Percentiles rank a stretch among this genome's conserved stretches.
Conservation (phyloP, 2,329 filamentous ascomycete genomes). For the Alternaria tenuissima region DNA sequence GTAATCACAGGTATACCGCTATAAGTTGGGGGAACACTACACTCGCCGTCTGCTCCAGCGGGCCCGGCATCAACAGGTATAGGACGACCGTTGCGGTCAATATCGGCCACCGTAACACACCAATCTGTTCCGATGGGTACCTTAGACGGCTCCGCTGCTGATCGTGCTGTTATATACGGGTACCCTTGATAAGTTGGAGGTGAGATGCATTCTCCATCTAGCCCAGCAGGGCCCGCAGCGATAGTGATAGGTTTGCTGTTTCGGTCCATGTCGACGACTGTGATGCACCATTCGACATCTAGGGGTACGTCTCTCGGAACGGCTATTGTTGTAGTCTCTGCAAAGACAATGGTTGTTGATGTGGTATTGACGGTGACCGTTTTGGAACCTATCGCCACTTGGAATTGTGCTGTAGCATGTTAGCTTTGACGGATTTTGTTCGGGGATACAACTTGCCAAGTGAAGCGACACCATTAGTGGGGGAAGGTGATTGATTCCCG, state of each 20-base stretch:
- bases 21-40: background rate
- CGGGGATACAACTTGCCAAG: background rate
- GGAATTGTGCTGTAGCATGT: background rate
- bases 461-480: background rate
- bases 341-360: background rate
- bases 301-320: background rate
- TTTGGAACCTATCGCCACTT: background rate
- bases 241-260: slow-evolving; percentile 15
- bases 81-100: slow-evolving; percentile 8
- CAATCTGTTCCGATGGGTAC: background rate
- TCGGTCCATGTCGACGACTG: slow-evolving; percentile 21
- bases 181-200: slow-evolving; percentile 15
- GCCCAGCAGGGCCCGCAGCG: slow-evolving; percentile 14
- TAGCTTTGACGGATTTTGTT: background rate
- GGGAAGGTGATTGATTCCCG: background rate
- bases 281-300: slow-evolving; percentile 20
- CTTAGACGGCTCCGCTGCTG: background rate
- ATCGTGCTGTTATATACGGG: slow-evolving; percentile 9
- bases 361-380: background rate
- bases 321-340: background rate
- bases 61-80: slow-evolving; percentile 13
- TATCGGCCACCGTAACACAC: slow-evolving; percentile 19
- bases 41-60: slow-evolving; percentile 2
- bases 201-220: slow-evolving; percentile 19
- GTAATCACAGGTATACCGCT: slow-evolving; percentile 1